phyloP scores from a whole-genome alignment of 495 filamentous ascomycete species.

The Xylaria curta region DNA sequence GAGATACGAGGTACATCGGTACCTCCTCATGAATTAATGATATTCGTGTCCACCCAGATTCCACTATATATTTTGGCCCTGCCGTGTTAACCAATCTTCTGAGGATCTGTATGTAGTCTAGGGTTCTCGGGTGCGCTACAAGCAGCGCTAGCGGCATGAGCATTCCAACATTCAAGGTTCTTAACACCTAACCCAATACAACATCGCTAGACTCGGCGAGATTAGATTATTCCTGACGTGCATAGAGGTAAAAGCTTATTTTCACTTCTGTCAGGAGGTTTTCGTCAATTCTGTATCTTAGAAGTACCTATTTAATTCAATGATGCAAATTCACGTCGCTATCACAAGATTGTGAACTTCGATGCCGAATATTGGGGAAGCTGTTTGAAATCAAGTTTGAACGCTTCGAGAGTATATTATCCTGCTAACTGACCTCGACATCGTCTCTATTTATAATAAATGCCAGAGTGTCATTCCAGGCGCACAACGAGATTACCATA shows the following conservation, averaged over 20 bases:
- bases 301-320: too few relatives aligned
- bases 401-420: not conserved
- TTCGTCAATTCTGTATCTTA: not conserved
- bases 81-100: not conserved
- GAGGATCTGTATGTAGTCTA: too few relatives aligned
- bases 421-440: not conserved
- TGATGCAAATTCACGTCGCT: too few relatives aligned
- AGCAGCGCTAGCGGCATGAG: not conserved
- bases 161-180: too few relatives aligned
- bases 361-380: too few relatives aligned
- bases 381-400: not conserved
- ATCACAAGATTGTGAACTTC: too few relatives aligned
- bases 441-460: too few relatives aligned
- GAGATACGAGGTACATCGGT: not conserved
- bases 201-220: not conserved
- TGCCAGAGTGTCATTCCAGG: too few relatives aligned
- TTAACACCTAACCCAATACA: constrained; percentile 6
- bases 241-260: not conserved
- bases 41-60: not conserved
- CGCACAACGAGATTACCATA: too few relatives aligned
- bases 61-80: not conserved
- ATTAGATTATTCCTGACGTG: not conserved
- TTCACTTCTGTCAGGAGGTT: not conserved
- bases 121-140: too few relatives aligned
- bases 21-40: not conserved